Percentiles rank a stretch among this genome's conserved stretches.
phyloP scores from a whole-genome alignment of 768 basidiomycete species.

The Mycena venus region DNA sequence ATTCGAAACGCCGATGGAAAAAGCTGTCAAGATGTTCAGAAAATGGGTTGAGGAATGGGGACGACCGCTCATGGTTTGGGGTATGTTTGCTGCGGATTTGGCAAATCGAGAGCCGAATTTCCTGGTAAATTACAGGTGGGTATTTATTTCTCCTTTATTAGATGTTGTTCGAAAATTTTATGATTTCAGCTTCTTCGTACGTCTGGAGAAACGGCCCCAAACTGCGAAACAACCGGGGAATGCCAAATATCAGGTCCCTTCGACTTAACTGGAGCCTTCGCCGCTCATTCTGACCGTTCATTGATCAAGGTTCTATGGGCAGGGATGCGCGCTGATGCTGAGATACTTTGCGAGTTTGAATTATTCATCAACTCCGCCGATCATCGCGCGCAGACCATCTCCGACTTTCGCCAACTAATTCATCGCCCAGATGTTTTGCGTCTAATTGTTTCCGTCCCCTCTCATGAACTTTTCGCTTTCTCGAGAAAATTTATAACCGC shows the following conservation, averaged over 20 bases:
- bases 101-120: background rate
- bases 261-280: background rate
- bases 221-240: background rate
- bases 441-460: background rate
- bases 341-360: background rate
- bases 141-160: background rate
- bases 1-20: too few species aligned
- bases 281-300: too few species aligned
- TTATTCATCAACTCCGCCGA: background rate
- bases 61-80: background rate
- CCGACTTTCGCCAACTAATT: background rate
- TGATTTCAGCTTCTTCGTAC: background rate
- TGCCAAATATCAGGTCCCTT: background rate
- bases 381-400: background rate
- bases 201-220: background rate
- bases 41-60: background rate
- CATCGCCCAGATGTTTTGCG: background rate
- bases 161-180: background rate
- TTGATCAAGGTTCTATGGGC: background rate
- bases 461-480: background rate
- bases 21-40: background rate
- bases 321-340: background rate
- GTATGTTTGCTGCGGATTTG: constrained; percentile 5
- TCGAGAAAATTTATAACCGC: background rate
- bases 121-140: background rate